Evolutionary conservation across 306 rosid genomes (phyloP), one percentile per base, ranked within the genome.

Genomic region (Morella rubra): DNA sequence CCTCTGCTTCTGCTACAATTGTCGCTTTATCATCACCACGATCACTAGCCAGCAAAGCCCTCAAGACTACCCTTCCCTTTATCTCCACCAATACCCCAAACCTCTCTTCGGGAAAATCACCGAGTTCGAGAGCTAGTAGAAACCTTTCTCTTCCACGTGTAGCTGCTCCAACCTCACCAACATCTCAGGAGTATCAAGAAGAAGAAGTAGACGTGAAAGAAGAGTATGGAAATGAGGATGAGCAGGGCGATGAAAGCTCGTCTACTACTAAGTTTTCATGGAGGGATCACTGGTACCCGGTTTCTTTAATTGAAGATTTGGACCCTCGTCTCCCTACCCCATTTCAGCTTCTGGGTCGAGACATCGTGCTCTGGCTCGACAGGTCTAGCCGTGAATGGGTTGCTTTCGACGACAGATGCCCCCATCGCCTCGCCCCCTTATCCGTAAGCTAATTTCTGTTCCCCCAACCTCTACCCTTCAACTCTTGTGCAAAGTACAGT

Each of bases 281-380:
- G 98, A 92, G 92, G 76, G 98, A 89, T 88, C 97, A 95, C n/a
- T 95, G 98, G 98, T 95, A 95, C 88, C 98, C 98, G 4, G 92
- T 92, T 87, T 95, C 97, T 14, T 71, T 95, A 71, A 84, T 90
- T 20, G 98, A 95, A 82, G 98, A 94, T 86, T 85, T 94, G 80
- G 87, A 92, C 79, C 87, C 97, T 71, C 24, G 74, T 0, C 74
- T 85, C 66, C 96, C 98, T 0, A 92, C 93, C 6, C 96, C 94
- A 44, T 94, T 94, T 89, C 97, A 94, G 88, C 97, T 94, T 85
- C 89, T 94, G 79, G 93, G 96, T 69, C 90, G 98, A 66, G 96
- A 94, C 72, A 80, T 94, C 32, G 98, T 92, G 59, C 75, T 94
- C 5, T 94, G 98, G 98, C 87, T 80, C 37, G 97, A 95, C 53